Percentiles rank a stretch among this genome's conserved stretches.
Conservation (phyloP, 2,329 filamentous ascomycete species). For the Dothideomycetes sp. region DNA sequence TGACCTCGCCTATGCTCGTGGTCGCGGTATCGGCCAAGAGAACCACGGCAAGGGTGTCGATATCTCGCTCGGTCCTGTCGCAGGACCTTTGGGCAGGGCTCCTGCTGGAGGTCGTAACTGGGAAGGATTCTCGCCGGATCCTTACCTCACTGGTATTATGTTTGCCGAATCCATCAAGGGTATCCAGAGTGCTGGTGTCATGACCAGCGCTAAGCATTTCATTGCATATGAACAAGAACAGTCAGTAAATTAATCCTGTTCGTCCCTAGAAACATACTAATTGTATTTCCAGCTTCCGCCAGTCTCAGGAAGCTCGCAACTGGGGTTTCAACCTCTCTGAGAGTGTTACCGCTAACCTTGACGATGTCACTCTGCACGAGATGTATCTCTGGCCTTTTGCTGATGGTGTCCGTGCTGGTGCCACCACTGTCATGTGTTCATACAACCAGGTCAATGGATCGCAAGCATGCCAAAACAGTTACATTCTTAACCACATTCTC, state of each 20-base stretch:
- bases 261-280: not conserved
- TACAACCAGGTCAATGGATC: conserved; percentile 68
- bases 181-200: conserved; percentile 34
- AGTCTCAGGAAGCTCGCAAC: conserved; percentile 24
- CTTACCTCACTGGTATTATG: conserved; percentile 34
- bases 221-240: conserved; percentile 56
- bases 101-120: conserved; percentile 36
- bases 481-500: conserved; percentile 56
- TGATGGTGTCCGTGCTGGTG: conserved; percentile 50
- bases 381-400: conserved; percentile 57
- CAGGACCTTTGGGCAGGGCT: conserved; percentile 35
- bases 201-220: conserved; percentile 42
- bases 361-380: conserved; percentile 46
- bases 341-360: conserved; percentile 52
- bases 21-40: conserved; percentile 27
- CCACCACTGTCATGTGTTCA: conserved; percentile 52
- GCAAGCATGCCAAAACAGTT: conserved; percentile 52
- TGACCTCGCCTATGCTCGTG: conserved; percentile 36
- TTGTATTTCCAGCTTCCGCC: no score
- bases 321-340: conserved; percentile 38
- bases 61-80: conserved; percentile 36
- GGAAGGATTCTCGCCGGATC: conserved; percentile 34
- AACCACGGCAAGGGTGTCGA: conserved; percentile 29
- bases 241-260: not conserved
- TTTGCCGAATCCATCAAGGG: conserved; percentile 33